Conservation (phyloP, 179 eudicot genomes). For the Silene noctiflora region DNA sequence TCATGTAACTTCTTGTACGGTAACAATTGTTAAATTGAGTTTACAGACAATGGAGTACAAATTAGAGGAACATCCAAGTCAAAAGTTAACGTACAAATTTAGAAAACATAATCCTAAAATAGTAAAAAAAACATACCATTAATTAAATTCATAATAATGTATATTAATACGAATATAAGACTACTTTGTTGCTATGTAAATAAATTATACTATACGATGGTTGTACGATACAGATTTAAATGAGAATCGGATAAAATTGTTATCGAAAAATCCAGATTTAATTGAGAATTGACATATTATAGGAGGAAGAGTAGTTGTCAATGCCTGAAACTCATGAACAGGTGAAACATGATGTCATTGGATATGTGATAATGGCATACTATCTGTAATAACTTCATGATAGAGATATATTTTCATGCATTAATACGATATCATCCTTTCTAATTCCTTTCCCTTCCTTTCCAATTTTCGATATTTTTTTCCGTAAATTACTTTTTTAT, state of each 20-base stretch:
- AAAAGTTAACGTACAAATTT: not conserved
- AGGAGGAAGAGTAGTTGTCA: constrained; percentile 20
- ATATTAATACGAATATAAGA: not conserved
- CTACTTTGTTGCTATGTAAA: too few species aligned
- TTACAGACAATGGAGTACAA: not conserved
- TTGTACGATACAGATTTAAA: too few species aligned
- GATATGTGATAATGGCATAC: constrained; percentile 20
- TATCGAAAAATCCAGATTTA: constrained; percentile 13
- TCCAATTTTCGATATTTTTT: not conserved
- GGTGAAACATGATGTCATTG: constrained; percentile 17
- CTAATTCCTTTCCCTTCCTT: not conserved
- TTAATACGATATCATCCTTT: not conserved
- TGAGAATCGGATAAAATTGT: constrained; percentile 12
- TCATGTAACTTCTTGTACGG: constrained; percentile 1
- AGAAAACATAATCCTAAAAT: not conserved
- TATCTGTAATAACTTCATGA: constrained; percentile 26
- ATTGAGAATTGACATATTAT: not conserved
- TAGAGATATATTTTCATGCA: constrained; percentile 9
- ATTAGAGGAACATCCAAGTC: not conserved
- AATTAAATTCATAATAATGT: constrained; percentile 12
- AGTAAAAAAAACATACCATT: not conserved
- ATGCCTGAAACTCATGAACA: constrained; percentile 14
- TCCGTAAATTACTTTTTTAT: not conserved
- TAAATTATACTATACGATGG: not conserved
- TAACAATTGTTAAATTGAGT: not conserved